A percentile compares a stretch with the other conserved stretches of the same genome.
Evolutionary conservation across 1,284 basidiomycete species (phyloP).

Genomic region (Cerrena zonata): DNA sequence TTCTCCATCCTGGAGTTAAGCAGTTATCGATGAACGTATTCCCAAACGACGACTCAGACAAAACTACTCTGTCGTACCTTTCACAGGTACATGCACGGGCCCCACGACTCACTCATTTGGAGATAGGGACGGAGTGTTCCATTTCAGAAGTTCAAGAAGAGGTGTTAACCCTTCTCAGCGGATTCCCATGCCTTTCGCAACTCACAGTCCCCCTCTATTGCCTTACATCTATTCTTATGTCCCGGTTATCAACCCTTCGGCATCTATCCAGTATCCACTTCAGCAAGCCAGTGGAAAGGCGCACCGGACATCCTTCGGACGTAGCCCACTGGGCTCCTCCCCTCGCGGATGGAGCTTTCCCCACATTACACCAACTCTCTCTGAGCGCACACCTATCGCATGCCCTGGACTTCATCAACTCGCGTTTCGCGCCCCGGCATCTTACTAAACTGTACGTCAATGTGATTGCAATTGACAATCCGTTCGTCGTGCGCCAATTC

Average conservation of each 20-base stretch:
- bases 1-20: conserved; percentile 36
- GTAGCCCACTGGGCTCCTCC: conserved; percentile 37
- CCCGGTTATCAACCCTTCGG: conserved; percentile 39
- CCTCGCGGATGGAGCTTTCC: conserved; percentile 44
- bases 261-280: conserved; percentile 44
- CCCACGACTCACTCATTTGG: conserved; percentile 39
- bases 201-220: conserved; percentile 47
- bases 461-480: conserved; percentile 38
- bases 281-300: conserved; percentile 36
- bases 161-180: conserved; percentile 32
- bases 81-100: conserved; percentile 41
- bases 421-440: conserved; percentile 24
- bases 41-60: background rate
- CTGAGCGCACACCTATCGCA: conserved; percentile 39
- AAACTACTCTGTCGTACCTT: conserved; percentile 31
- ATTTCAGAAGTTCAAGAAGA: conserved; percentile 31
- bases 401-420: conserved; percentile 16
- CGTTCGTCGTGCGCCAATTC: conserved; percentile 36
- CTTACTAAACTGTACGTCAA: conserved; percentile 48
- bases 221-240: conserved; percentile 40
- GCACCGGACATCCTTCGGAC: conserved; percentile 38
- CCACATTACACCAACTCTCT: conserved; percentile 44
- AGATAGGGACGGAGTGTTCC: conserved; percentile 33
- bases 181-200: conserved; percentile 39
- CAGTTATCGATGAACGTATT: conserved; percentile 29